Evolutionary conservation across 1,139 yeast species (phyloP).

Genomic region (Entelexis sorbosivorans): DNA sequence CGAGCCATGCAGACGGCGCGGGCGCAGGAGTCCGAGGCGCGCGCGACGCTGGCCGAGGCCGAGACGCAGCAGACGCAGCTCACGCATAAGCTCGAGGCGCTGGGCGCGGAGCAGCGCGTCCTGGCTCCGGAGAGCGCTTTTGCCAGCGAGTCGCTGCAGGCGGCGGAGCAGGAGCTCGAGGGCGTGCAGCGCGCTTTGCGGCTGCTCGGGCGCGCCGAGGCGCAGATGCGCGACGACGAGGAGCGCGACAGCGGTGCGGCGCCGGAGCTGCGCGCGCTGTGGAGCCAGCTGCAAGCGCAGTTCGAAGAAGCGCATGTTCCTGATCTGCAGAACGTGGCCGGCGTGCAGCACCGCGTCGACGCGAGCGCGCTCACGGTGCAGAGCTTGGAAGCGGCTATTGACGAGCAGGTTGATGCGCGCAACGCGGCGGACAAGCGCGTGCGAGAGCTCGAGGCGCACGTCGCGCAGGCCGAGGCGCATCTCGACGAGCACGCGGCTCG

Average conservation of each 20-base stretch:
- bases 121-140: conserved; percentile 14
- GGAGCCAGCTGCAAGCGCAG: conserved; percentile 38
- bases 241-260: neutral
- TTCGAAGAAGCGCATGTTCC: conserved; percentile 35
- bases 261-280: conserved; percentile 34
- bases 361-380: neutral
- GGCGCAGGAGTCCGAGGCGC: conserved; percentile 12
- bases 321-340: conserved; percentile 10
- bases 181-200: conserved; percentile 6
- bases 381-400: conserved; percentile 71
- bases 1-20: conserved; percentile 15
- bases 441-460: conserved; percentile 4
- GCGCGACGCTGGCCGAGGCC: neutral
- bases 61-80: conserved; percentile 14
- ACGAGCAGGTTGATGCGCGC: conserved; percentile 37
- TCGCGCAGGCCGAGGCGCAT: conserved; percentile 4
- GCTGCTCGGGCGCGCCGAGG: conserved; percentile 11
- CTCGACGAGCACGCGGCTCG: conserved; percentile 24
- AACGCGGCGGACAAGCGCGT: neutral
- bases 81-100: conserved; percentile 7
- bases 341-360: neutral
- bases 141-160: conserved; percentile 9
- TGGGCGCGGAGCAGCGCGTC: conserved; percentile 14
- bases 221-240: conserved; percentile 8
- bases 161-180: conserved; percentile 6